Evolutionary conservation across 1,139 yeast genomes (phyloP), one percentile per base, ranked within the genome.

Genomic region (Torulaspora pretoriensis): DNA sequence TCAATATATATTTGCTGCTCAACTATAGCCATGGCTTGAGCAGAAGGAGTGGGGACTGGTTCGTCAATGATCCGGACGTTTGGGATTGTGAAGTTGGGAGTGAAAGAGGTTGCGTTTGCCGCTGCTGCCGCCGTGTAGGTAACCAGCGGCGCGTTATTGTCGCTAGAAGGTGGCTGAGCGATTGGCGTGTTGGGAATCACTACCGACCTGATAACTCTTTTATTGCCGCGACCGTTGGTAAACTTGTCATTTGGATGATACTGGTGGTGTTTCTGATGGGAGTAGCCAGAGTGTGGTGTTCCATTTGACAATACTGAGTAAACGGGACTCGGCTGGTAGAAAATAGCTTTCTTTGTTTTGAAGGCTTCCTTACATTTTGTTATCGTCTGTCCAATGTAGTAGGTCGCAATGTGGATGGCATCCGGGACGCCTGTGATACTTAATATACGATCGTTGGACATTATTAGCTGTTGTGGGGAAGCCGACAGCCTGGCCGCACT

Each of bases 351-450:
- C 57, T 70, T 68, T 54, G 73, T 71, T 49, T 74, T 77, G 47
- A 77, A 68, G 26, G 70, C 67, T 43, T 76, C 80, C 50, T 75
- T 75, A 59, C 79, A 82, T 52, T 80, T 84, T 48, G 78, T 63
- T 45, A 83, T 71, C 6, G 84, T 82, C 60, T 80, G 82, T 2
- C 85, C 79, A 46, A 87, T 74, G 59, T 83, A 83, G 62, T 81
- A 85, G 1, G 83, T 72, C 6, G 96, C 96, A 54, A 86, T 84
- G 59, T 86, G 95, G 41, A 89, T 78, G 2, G 95, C 90, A 66
- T 85, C 95, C 3, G 90, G 89, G 8, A 84, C 94, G 3, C 97
- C 97, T 10, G 75, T 71, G 14, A 89, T 75, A 25, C 81, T 74
- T 43, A 89, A 68, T 4, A 85, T 72, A 48, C 96, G 74, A 62